A percentile compares a stretch with the other conserved stretches of the same genome.
These are phyloP conservation scores for Aspergillus oerlinghausenensis DNA, from an alignment of 2,329 filamentous ascomycete species.

Conservation along the genomic window DNA sequence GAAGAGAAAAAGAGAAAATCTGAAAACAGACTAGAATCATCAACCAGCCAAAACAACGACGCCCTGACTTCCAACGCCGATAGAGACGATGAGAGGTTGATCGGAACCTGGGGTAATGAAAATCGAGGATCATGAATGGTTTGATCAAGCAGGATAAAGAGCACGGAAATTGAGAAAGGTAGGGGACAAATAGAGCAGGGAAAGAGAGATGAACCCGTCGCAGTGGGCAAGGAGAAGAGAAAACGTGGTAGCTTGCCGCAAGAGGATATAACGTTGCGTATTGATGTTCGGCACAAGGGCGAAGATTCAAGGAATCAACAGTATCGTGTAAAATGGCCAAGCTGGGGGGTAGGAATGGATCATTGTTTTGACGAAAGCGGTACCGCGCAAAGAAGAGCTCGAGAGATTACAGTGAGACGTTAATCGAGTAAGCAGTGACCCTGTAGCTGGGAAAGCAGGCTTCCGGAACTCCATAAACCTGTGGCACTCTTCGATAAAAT, in stretches of 20 bases:
- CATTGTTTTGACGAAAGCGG: neutral
- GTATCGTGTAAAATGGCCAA: neutral
- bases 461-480: neutral
- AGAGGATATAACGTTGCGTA: neutral
- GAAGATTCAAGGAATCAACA: neutral
- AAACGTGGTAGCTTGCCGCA: neutral
- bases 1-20: slow-evolving; percentile 7
- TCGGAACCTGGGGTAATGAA: slow-evolving; percentile 18
- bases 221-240: neutral
- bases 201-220: neutral
- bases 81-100: slow-evolving; percentile 29
- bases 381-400: neutral
- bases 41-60: slow-evolving; percentile 34
- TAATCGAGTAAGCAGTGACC: neutral
- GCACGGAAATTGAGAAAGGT: slow-evolving; percentile 3
- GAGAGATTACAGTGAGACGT: neutral
- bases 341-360: neutral
- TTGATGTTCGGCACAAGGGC: neutral
- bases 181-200: neutral
- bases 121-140: slow-evolving; percentile 12
- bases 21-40: slow-evolving; percentile 18
- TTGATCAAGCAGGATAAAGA: slow-evolving; percentile 8
- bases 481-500: neutral
- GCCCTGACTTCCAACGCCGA: slow-evolving; percentile 38
- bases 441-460: neutral